Base-by-base conservation (phyloP, 2,329 filamentous ascomycete genomes). In the Cladosporium sp. region DNA sequence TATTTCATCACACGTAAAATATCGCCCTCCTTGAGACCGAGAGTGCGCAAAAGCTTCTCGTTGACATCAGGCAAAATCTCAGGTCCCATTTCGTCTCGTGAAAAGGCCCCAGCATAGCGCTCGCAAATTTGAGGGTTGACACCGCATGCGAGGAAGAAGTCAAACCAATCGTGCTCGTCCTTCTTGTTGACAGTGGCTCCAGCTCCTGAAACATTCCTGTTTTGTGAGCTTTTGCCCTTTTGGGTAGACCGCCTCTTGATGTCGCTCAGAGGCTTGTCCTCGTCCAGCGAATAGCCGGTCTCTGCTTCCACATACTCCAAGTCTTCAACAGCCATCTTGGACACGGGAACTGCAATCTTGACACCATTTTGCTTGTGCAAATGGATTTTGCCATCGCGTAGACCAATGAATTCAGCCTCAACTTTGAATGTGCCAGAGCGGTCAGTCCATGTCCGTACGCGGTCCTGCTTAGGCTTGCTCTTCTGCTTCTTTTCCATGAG, bases 281-380 rank as follows among this genome's bases (percentile, higher is more conserved):
- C 93, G 62, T 90, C 87, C 49, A 97, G 78, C 12, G 92, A 96
- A 50, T 91, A 83, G 35, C 92, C 91, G n/a, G 92, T 94, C 15
- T 84, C 79, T 60, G 83, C 84, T 74, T 99, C 94, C 57, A 99
- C 93, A 67, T 95, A 97, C 74, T 97, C 93, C 37, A 99, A 80
- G 74, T 99, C 94, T 68, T 93, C 89, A 40, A 91, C 81, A 0
- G 93, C 95, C 94, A 99, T 99, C 73, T 99, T 99, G 37, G 85
- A 80, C 25, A 97, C 85, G 2, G 94, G 94, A 3, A 99, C 94
- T 8, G 94, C 94, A 73, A 99, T 99, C 75, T 97, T 97, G 67
- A 99, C 91, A 36, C 94, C 94, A 70, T 99, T 99, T 75, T 91
- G 83, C 77, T 99, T 99, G 78, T 99, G 94, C 20, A 99, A 80